A percentile compares a stretch with the other conserved stretches of the same genome.
These are phyloP conservation scores for Gaillardinia entomophila DNA, from an alignment of 805 yeast genomes.

Conservation along the genomic window DNA sequence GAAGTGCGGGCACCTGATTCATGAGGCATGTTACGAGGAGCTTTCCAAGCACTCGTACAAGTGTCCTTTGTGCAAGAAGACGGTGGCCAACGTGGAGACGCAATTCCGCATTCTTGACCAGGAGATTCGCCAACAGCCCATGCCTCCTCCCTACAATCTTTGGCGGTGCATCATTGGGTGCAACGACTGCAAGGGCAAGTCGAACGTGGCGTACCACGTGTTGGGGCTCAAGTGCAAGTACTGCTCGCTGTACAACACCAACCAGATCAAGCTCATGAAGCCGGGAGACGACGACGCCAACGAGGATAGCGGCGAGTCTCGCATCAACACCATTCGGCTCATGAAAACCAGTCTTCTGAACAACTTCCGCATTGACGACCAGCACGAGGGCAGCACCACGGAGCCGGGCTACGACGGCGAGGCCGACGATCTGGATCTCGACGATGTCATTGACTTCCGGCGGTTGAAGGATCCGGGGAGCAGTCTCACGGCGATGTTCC, in stretches of 20 bases:
- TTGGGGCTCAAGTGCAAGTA: constrained; percentile 83
- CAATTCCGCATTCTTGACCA: constrained; percentile 82
- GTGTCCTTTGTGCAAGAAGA: constrained; percentile 85
- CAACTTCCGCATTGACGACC: constrained; percentile 30
- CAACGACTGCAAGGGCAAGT: constrained; percentile 84
- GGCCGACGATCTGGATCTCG: constrained; percentile 6
- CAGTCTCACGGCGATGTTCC: constrained; percentile 26
- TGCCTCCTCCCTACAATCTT: constrained; percentile 72
- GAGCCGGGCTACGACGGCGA: constrained; percentile 19
- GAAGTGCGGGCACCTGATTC: constrained; percentile 94
- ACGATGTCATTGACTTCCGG: constrained; percentile 20
- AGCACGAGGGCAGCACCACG: constrained; percentile 14
- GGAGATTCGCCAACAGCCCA: constrained; percentile 68
- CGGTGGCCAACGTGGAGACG: constrained; percentile 82
- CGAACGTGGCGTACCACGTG: constrained; percentile 71
- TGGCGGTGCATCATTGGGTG: constrained; percentile 77
- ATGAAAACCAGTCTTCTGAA: constrained; percentile 29
- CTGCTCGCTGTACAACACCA: constrained; percentile 84
- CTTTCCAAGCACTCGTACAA: constrained; percentile 79
- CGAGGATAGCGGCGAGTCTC: constrained; percentile 6
- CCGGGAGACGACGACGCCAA: constrained; percentile 26
- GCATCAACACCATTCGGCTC: constrained; percentile 20
- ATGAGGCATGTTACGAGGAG: constrained; percentile 76
- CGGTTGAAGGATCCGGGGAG: constrained; percentile 13
- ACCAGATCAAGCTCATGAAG: constrained; percentile 63